Evolutionary conservation across 2,329 filamentous ascomycete genomes (phyloP), one percentile per base, ranked within the genome.

Genomic region (Aureobasidium sp.): DNA sequence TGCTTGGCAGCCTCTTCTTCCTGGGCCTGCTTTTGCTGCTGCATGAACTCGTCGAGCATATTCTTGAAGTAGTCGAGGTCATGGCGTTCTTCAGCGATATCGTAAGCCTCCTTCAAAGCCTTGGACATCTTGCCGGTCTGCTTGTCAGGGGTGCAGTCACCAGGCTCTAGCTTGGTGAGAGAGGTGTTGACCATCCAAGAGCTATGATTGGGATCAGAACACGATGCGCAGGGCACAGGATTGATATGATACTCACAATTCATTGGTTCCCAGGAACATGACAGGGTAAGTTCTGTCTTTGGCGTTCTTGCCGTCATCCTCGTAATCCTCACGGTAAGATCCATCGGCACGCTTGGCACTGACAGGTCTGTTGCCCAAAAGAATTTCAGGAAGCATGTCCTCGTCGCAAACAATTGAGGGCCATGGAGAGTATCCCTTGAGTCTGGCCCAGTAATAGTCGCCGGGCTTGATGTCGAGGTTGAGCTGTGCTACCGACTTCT

Each of bases 381-480:
- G 83, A 15, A 82, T 85, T 63, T 86, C 81, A 2, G 94, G 93
- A 24, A 99, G 85, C 87, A 99, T 97, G 65, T 88, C 87, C 75
- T 99, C 93, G 72, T 96, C 92, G 74, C 90, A 94, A 69, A 99
- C 86, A 72, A 99, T 89, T 61, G 91, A 88, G 17, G 94, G 94
- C 94, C 94, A 99, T 43, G 90, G 87, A 36, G 94, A 90, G 75
- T 90, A 96, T 64, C 93, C 94, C 81, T 95, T 96, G 75, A 99
- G 86, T 75, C 92, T 90, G 66, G 95, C 91, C 72, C 96, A 87
- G 77, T 89, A 97, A 76, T 92, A 89, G 70, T 97, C 88, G 68
- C 95, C 94, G 5, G 94, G 90, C 78, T 96, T 82, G 66, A 90
- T 92, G 72, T 96, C 85, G 59, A 90, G 81, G 68, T 79, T 77